phyloP scores from a whole-genome alignment of 2,329 filamentous ascomycete genomes.

The Curvularia sp. region DNA sequence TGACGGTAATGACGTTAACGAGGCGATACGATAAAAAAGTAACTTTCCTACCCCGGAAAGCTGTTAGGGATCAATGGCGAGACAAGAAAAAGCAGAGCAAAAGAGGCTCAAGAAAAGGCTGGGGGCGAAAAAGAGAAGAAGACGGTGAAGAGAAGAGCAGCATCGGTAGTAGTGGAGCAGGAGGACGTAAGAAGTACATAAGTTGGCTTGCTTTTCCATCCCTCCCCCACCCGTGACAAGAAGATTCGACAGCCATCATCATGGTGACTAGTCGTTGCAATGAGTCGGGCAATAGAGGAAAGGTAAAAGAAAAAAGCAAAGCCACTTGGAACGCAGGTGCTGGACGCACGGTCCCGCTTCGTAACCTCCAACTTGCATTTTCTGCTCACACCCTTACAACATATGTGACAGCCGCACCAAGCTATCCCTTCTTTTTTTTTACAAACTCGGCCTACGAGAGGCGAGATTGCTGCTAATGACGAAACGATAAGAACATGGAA shows the following conservation, averaged over 20 bases:
- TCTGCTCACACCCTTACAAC: slow-evolving; percentile 19
- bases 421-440: slow-evolving; percentile 20
- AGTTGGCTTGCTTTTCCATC: slow-evolving; percentile 1
- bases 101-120: background rate
- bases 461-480: slow-evolving; percentile 7
- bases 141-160: background rate
- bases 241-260: slow-evolving; percentile 10
- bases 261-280: slow-evolving; percentile 11
- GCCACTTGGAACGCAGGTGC: slow-evolving; percentile 19
- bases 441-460: slow-evolving; percentile 15
- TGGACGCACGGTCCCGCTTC: background rate
- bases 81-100: slow-evolving; percentile 5
- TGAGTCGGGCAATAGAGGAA: slow-evolving; percentile 6
- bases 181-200: background rate
- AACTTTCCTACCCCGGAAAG: slow-evolving; percentile 6
- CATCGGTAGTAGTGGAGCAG: background rate
- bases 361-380: slow-evolving; percentile 13
- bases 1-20: slow-evolving; percentile 3
- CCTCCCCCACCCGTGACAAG: slow-evolving; percentile 5
- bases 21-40: slow-evolving; percentile 3
- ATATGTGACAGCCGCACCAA: slow-evolving; percentile 5
- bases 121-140: slow-evolving; percentile 3
- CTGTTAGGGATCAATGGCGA: background rate
- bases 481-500: slow-evolving; percentile 7
- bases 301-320: slow-evolving; percentile 22